Conservation (phyloP, 2,329 filamentous ascomycete species). For the Triangularia verruculosa region DNA sequence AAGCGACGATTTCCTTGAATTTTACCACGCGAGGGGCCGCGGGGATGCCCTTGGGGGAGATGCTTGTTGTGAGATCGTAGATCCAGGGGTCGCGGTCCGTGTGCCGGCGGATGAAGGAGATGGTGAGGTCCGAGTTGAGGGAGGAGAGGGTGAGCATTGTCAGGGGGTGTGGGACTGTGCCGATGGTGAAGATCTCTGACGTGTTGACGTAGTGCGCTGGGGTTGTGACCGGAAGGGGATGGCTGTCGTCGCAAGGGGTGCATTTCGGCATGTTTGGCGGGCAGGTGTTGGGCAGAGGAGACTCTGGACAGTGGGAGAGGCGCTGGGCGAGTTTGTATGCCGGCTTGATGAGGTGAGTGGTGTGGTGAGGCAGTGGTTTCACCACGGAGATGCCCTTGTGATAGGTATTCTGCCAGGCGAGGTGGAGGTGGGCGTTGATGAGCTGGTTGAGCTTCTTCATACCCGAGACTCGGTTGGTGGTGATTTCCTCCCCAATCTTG, state of each 20-base stretch:
- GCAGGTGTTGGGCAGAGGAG: slow-evolving; percentile 72
- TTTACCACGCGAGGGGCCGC: slow-evolving; percentile 64
- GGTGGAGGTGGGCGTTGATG: slow-evolving; percentile 82
- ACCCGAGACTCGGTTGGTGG: slow-evolving; percentile 55
- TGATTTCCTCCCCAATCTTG: slow-evolving; percentile 61
- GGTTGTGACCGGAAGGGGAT: slow-evolving; percentile 64
- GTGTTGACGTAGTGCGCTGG: slow-evolving; percentile 68
- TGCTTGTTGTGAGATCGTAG: slow-evolving; percentile 63
- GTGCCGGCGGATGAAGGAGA: slow-evolving; percentile 63
- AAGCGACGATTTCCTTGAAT: slow-evolving; percentile 80
- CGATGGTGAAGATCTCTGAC: slow-evolving; percentile 73
- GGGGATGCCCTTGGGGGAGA: slow-evolving; percentile 62
- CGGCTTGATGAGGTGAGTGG: slow-evolving; percentile 67
- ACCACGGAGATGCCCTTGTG: slow-evolving; percentile 73
- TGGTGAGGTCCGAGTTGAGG: slow-evolving; percentile 58
- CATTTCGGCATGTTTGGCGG: slow-evolving; percentile 78
- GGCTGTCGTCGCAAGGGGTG: slow-evolving; percentile 65
- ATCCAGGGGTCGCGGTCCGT: slow-evolving; percentile 79
- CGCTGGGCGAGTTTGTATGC: slow-evolving; percentile 71
- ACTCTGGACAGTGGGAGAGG: slow-evolving; percentile 70
- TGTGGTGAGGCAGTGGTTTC: slow-evolving; percentile 74
- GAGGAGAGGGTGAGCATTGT: slow-evolving; percentile 70
- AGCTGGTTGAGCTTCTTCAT: slow-evolving; percentile 66
- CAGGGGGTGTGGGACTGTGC: slow-evolving; percentile 87
- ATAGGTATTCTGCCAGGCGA: slow-evolving; percentile 79